Evolutionary conservation across 2,329 filamentous ascomycete genomes (phyloP).

Genomic region (Xylariaceae sp.): DNA sequence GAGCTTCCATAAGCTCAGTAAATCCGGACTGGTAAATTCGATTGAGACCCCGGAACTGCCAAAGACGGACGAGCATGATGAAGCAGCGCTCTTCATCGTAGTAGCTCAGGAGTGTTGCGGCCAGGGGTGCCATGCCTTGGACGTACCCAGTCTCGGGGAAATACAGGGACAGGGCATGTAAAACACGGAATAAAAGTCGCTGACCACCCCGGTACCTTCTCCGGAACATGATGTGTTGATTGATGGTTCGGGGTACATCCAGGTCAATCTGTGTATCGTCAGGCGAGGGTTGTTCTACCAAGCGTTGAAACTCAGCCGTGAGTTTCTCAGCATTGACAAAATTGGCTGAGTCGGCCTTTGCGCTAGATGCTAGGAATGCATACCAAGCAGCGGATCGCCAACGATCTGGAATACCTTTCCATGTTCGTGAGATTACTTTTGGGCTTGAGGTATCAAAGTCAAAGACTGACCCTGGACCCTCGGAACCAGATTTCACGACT

Average conservation of each 20-base stretch:
- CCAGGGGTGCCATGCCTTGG: slow-evolving; percentile 93
- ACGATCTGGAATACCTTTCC: slow-evolving; percentile 96
- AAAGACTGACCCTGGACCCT: slow-evolving; percentile 58
- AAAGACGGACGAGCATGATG: slow-evolving; percentile 93
- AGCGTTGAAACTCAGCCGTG: slow-evolving; percentile 65
- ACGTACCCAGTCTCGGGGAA: slow-evolving; percentile 92
- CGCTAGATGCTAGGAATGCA: slow-evolving; percentile 79
- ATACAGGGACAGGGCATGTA: slow-evolving; percentile 88
- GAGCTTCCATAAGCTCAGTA: slow-evolving; percentile 76
- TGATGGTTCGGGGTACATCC: slow-evolving; percentile 93
- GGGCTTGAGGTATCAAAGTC: slow-evolving; percentile 79
- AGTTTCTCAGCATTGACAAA: slow-evolving; percentile 68
- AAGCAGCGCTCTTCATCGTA: slow-evolving; percentile 95
- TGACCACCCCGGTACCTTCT: slow-evolving; percentile 88
- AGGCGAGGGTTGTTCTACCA: slow-evolving; percentile 70
- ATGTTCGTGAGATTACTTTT: slow-evolving; percentile 87
- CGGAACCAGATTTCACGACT: slow-evolving; percentile 46
- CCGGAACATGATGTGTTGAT: slow-evolving; percentile 95
- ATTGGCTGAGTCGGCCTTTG: slow-evolving; percentile 56
- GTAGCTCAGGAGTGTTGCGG: slow-evolving; percentile 89
- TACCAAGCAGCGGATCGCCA: slow-evolving; percentile 95
- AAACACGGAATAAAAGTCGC: slow-evolving; percentile 82
- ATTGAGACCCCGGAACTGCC: slow-evolving; percentile 82
- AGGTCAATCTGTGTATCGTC: slow-evolving; percentile 97
- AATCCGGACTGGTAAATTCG: slow-evolving; percentile 82